Evolutionary conservation across 2,329 filamentous ascomycete species (phyloP).

Genomic region (Monosporascus sp.): DNA sequence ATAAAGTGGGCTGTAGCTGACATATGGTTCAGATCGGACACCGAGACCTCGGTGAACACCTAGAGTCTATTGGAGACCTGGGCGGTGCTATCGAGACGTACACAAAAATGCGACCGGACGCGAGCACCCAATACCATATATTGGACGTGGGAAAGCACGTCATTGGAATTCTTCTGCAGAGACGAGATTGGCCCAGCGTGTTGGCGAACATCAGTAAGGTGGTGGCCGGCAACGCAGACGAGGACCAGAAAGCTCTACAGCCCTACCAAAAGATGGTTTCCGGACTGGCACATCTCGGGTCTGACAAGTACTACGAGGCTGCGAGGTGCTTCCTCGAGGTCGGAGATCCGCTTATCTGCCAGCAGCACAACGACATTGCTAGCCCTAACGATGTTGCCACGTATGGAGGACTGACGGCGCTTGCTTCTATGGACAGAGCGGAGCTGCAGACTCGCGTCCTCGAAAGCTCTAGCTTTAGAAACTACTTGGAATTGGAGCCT

Average conservation of each 20-base stretch:
- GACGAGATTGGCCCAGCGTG: constrained; percentile 71
- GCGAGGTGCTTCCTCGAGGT: constrained; percentile 66
- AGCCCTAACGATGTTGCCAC: constrained; percentile 85
- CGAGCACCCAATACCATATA: constrained; percentile 77
- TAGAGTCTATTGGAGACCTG: constrained; percentile 73
- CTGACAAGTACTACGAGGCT: constrained; percentile 53
- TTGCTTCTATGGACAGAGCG: constrained; percentile 80
- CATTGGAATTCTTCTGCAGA: constrained; percentile 69
- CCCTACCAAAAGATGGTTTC: constrained; percentile 49
- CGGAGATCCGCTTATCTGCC: constrained; percentile 44
- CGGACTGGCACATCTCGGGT: constrained; percentile 46
- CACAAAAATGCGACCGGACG: constrained; percentile 83
- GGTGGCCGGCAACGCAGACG: constrained; percentile 39
- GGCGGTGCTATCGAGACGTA: constrained; percentile 71
- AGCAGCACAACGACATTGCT: constrained; percentile 64
- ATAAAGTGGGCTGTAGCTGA: neutral
- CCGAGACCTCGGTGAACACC: constrained; percentile 83
- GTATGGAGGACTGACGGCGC: constrained; percentile 84
- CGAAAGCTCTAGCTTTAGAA: constrained; percentile 75
- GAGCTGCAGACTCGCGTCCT: constrained; percentile 73
- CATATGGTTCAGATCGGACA: constrained; percentile 70
- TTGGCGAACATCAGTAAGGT: constrained; percentile 60
- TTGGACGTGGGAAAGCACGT: constrained; percentile 77
- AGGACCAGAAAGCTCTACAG: constrained; percentile 43
- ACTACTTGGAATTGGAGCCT: constrained; percentile 86